Base-by-base conservation (phyloP, 139 green algal species). In the Picochlorum sp. region DNA sequence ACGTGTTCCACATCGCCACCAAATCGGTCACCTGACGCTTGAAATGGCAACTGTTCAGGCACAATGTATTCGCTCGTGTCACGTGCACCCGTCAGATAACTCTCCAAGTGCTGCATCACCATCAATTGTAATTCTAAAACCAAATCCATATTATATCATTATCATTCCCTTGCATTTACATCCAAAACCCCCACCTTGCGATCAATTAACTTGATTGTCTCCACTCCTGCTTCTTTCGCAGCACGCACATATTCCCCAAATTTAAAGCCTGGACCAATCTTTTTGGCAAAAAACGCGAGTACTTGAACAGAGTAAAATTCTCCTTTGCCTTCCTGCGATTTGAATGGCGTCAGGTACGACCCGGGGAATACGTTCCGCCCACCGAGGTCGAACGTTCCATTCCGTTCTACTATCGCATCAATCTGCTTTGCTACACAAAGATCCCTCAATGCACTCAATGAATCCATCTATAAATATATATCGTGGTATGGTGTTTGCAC, bases 301-400 rank as follows among this genome's bases (percentile, higher is more conserved):
- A 36, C 57, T 26, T 49, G 50, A 24, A 76, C 33, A 26, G 59
- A 51, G 14, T 76, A 76, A 24, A 70, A 75, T 3, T 50, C 50
- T 14, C 58, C 65, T 51, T 74, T 75, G 50, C 65, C 65, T 51
- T 69, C 31, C 39, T 75, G 20, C 2, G 55, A 65, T 47, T 69
- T 75, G 59, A 76, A 76, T 22, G 57, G 28, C 24, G 69, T 76
- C 12, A n/a, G 33, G n/a, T 32, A 37, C 22, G n/a, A 43, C 5
- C 53, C 43, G 14, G 10, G 25, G 50, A 75, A 74, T 4, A 14
- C 49, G 44, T 62, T 73, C 20, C 35, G 49, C 43, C 49, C 57
- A 22, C 64, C 64, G 37, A 76, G 75, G 28, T 75, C 29, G 10
- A 63, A 25, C 18, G 26, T 18, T 24, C 25, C 24, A 9, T 37